These are phyloP conservation scores for Boechera retrofracta DNA, from an alignment of 345 rosid species.

Conservation along the genomic window DNA sequence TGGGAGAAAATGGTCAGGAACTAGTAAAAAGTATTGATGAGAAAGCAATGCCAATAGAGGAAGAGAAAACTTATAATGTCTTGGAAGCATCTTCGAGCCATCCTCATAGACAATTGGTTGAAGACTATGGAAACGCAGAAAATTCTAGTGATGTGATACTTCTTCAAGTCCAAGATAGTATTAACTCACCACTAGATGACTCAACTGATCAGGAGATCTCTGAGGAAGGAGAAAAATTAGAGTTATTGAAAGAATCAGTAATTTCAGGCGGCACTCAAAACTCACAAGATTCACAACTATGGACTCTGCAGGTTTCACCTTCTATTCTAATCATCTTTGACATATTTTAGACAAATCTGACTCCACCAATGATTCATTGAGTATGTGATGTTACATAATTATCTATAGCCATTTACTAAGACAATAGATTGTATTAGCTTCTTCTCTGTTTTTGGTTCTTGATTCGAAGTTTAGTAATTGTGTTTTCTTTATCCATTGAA, in stretches of 20 bases:
- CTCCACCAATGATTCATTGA: neutral
- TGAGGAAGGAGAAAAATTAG: neutral
- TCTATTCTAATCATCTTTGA: conserved; percentile 12
- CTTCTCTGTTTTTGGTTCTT: conserved; percentile 9
- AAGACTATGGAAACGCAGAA: conserved; percentile 1
- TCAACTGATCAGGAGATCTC: conserved; percentile 5
- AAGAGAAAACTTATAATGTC: neutral
- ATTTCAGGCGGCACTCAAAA: neutral
- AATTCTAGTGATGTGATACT: neutral
- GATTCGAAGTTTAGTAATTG: conserved; percentile 5
- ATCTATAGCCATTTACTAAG: neutral
- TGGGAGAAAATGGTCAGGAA: conserved; percentile 17
- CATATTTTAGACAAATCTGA: neutral
- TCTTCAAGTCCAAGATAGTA: conserved; percentile 23
- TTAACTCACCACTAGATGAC: neutral
- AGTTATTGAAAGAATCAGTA: conserved; percentile 3
- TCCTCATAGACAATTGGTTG: neutral
- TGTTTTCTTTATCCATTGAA: conserved; percentile 14
- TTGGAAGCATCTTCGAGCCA: conserved; percentile 16
- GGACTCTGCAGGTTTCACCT: conserved; percentile 34
- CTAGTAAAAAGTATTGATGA: conserved; percentile 1
- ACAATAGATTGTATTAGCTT: neutral
- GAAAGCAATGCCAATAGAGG: conserved; percentile 1
- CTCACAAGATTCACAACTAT: conserved; percentile 34
- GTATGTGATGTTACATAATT: neutral